Evolutionary conservation across 495 filamentous ascomycete species (phyloP), one percentile per base, ranked within the genome.

Genomic region (Durotheca rogersii): DNA sequence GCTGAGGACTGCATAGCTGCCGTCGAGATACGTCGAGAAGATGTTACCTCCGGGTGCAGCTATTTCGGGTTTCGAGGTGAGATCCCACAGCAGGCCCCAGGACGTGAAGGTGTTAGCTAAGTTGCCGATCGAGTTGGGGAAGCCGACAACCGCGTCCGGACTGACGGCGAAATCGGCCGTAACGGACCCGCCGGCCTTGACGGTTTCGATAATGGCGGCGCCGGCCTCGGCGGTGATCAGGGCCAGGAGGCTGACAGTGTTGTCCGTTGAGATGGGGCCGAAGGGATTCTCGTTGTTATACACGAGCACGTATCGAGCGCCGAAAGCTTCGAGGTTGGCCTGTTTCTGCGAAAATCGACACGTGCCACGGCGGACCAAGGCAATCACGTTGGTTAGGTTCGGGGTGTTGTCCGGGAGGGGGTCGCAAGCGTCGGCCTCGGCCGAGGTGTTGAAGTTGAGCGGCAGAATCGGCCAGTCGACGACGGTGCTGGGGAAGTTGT

Each of bases 321-420:
- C 66, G 10, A 53, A 58, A 11, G 59, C 58, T 6, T 47, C 59
- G 2, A 68, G 63, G 30, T 70, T 65, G 25, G 47, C 51, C 27
- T 64, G 56, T 36, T 70, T 65, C 2, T 42, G 34, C 15, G 40
- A 12, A 35, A 56, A 53, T 3, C 47, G 32, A 36, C 75, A 81
- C 17, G 56, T 70, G 48, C 76, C 78, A 6, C 71, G 69, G 39
- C 75, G 71, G 37, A 81, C 60, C 7, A 81, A 61, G 17, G 78
- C 74, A 27, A 81, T 70, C 35, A 75, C 61, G 10, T 61, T 59
- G 0, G 70, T 67, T 4, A 81, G 66, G 41, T 77, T 61, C 4
- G 70, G 71, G 19, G 61, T 64, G 37, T 42, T 51, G 12, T 51
- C 59, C 0, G 69, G 60, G 20, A 65, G 56, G 5, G 62, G 45